Base-by-base conservation (phyloP, 192 early-diverging fungal genomes). In the Dispira parvispora region DNA sequence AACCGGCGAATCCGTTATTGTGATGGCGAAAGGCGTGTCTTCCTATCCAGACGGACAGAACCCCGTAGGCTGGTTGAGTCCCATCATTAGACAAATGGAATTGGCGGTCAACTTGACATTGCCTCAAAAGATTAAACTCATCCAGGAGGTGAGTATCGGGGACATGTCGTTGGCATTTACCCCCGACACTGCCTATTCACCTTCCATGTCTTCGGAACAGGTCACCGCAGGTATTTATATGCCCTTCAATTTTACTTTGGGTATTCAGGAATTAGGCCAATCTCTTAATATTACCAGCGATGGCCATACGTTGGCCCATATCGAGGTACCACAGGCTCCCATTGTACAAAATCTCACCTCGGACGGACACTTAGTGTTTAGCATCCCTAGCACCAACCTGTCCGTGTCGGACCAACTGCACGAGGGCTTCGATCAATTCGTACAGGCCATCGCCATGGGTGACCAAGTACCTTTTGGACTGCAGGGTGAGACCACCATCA, bases 221-320 rank as follows among this genome's bases (percentile, higher is more conserved):
- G 75, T 84, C 20, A 63, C 65, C 18, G 79, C 79, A 26, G 68
- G 62, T 6, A 78, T 78, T 64, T 54, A 72, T 45, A 80, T 85
- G 63, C 83, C 83, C 20, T 85, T 85, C 49, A 78, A 78, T 46
- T 85, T 85, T 62, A 61, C 72, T 27, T 46, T 84, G n/a, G 76
- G 72, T 25, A 75, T 84, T 56, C 44, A 61, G 32, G 62, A 25
- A 13, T 61, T 62, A 49, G 60, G 11, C 64, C 68, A 50, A 65
- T 68, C 53, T 47, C 69, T 58, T 66, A 73, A 66, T 32, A 65
- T 38, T 54, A 70, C 58, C 28, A 62, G 62, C 52, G 70, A 62
- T 13, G 50, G 64, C 45, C 13, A 62, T 14, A 65, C 61, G 21
- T 64, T 65, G 28, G 58, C 58, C 42, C 49, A 62, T 20, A 45